Conservation (phyloP, 23 red algal genomes). For the Chondrus crispus region DNA sequence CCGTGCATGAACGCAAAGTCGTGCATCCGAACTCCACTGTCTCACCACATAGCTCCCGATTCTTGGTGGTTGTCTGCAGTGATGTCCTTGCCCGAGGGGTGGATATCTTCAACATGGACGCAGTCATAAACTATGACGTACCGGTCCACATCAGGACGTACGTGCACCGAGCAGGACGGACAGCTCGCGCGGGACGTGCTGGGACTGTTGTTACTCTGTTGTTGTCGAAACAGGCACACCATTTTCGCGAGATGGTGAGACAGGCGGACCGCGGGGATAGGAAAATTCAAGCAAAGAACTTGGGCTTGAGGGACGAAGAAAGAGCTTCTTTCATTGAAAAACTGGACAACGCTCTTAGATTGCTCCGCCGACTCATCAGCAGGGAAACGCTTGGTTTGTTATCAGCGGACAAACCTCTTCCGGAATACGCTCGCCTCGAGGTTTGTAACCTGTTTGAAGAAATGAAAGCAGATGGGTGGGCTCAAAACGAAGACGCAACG, state of each 20-base stretch:
- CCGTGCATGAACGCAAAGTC: neutral
- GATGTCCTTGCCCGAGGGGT: conserved; percentile 90
- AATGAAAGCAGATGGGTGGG: neutral
- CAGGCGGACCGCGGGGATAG: conserved; percentile 9
- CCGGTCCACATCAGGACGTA: conserved; percentile 79
- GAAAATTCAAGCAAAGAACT: neutral
- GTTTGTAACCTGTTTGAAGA: neutral
- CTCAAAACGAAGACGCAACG: neutral
- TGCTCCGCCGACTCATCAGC: conserved; percentile 7
- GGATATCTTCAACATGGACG: conserved; percentile 65
- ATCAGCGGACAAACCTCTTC: neutral
- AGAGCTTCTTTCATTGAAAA: neutral
- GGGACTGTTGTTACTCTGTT: conserved; percentile 65
- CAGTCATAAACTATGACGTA: conserved; percentile 88
- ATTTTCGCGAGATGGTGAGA: conserved; percentile 72
- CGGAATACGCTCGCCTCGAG: conserved; percentile 8
- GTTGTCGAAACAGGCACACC: conserved; percentile 51
- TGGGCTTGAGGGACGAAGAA: neutral
- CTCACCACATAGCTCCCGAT: conserved; percentile 4
- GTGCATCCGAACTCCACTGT: too few species aligned
- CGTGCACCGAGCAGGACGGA: conserved; percentile 88
- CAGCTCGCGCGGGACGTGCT: conserved; percentile 71
- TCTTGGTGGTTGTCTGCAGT: conserved; percentile 70
- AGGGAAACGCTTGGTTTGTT: conserved; percentile 27
- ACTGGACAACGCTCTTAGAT: neutral